These are phyloP conservation scores for Aquilaria malaccensis DNA, from an alignment of 345 rosid species.

Conservation along the genomic window DNA sequence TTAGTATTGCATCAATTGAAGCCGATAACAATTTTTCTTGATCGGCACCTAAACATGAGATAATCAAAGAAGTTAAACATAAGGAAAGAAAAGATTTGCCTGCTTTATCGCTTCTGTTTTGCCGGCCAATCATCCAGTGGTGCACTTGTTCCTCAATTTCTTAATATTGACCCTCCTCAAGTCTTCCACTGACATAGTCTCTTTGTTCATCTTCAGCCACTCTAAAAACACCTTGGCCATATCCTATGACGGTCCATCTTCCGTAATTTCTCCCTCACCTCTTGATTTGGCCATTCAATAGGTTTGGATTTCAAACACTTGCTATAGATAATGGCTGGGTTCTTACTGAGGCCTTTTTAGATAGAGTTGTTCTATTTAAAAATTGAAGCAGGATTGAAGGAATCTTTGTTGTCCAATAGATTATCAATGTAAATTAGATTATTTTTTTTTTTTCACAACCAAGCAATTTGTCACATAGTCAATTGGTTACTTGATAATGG, in stretches of 20 bases:
- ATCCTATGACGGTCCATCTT: slow-evolving; percentile 38
- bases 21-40: no score
- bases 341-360: slow-evolving; percentile 23
- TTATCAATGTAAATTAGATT: slow-evolving; percentile 2
- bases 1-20: no score
- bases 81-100: neutral
- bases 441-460: no score
- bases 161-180: slow-evolving; percentile 78
- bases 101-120: slow-evolving; percentile 91
- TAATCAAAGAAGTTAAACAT: no score
- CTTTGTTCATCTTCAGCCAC: slow-evolving; percentile 84
- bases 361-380: slow-evolving; percentile 38
- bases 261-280: slow-evolving; percentile 13
- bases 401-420: slow-evolving; percentile 57
- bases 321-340: neutral
- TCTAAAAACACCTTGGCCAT: slow-evolving; percentile 73
- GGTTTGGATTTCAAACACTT: slow-evolving; percentile 3
- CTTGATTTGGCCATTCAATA: no score
- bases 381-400: slow-evolving; percentile 65
- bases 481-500: no score
- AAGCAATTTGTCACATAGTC: no score
- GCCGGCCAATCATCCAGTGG: slow-evolving; percentile 82
- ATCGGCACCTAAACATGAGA: no score
- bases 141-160: slow-evolving; percentile 85
- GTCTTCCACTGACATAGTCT: slow-evolving; percentile 84